Percentiles rank a stretch among this genome's conserved stretches.
Evolutionary conservation across 257 asterid genomes (phyloP).

Genomic region (Gentiana straminea): DNA sequence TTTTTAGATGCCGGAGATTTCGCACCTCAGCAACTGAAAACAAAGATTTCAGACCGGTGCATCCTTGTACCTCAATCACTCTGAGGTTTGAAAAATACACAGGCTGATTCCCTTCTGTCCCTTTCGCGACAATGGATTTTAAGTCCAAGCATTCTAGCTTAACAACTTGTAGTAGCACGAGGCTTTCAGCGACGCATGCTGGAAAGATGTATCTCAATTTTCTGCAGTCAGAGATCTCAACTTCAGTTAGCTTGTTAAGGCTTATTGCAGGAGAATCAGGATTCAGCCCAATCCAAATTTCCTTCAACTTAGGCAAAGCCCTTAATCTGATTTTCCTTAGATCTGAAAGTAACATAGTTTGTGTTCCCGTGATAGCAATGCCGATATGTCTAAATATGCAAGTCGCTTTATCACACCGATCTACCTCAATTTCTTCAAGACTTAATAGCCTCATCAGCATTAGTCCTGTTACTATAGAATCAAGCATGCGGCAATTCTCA

Average conservation of each 20-base stretch:
- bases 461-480: neutral
- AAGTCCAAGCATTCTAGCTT: neutral
- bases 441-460: slow-evolving; percentile 1
- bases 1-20: slow-evolving; percentile 2
- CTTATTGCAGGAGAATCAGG: neutral
- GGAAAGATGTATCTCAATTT: slow-evolving; percentile 1
- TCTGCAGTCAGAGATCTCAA: neutral
- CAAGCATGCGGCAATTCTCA: neutral
- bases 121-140: neutral
- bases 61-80: neutral
- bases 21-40: slow-evolving; percentile 5
- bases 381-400: neutral
- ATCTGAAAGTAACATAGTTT: slow-evolving; percentile 1
- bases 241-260: slow-evolving; percentile 2
- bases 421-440: slow-evolving; percentile 8
- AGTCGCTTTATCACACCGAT: neutral
- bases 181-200: neutral
- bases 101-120: neutral
- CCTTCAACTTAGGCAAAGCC: neutral
- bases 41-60: neutral
- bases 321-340: slow-evolving; percentile 2
- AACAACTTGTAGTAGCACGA: slow-evolving; percentile 5
- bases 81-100: neutral
- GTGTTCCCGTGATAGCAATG: neutral
- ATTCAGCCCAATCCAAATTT: neutral